A percentile compares a stretch with the other conserved stretches of the same genome.
phyloP scores from a whole-genome alignment of 805 yeast genomes.

The Tetrapisispora arboricola region DNA sequence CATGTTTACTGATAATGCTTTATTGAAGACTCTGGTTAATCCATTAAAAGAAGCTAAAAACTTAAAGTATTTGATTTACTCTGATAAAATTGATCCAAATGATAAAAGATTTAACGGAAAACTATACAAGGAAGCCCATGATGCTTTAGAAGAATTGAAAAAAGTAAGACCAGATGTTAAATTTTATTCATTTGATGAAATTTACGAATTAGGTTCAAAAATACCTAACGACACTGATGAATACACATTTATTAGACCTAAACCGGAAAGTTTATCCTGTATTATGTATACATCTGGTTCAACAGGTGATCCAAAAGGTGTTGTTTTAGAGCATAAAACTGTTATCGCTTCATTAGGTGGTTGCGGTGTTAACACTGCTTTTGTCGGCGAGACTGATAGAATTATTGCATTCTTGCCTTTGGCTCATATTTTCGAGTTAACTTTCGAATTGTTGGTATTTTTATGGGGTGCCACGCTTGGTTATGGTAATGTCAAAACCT shows the following conservation, averaged over 20 bases:
- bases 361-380: constrained; percentile 51
- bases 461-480: constrained; percentile 88
- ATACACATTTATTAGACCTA: constrained; percentile 34
- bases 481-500: constrained; percentile 86
- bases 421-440: constrained; percentile 92
- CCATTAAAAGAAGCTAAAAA: constrained; percentile 59
- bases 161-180: constrained; percentile 66
- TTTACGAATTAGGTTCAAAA: constrained; percentile 47
- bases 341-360: constrained; percentile 83
- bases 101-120: constrained; percentile 57
- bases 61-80: constrained; percentile 62
- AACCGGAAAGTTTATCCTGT: constrained; percentile 43
- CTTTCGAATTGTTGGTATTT: constrained; percentile 66
- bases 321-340: constrained; percentile 50
- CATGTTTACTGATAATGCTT: constrained; percentile 73
- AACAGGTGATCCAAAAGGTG: constrained; percentile 75
- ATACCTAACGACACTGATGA: constrained; percentile 29
- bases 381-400: constrained; percentile 51
- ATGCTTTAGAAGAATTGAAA: constrained; percentile 48
- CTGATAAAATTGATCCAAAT: constrained; percentile 46
- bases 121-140: constrained; percentile 44
- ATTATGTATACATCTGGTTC: constrained; percentile 68
- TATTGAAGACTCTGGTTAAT: constrained; percentile 53
- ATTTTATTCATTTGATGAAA: constrained; percentile 56
- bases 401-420: constrained; percentile 84